Conservation (phyloP, 257 asterid species). For the Echites panduratus region DNA sequence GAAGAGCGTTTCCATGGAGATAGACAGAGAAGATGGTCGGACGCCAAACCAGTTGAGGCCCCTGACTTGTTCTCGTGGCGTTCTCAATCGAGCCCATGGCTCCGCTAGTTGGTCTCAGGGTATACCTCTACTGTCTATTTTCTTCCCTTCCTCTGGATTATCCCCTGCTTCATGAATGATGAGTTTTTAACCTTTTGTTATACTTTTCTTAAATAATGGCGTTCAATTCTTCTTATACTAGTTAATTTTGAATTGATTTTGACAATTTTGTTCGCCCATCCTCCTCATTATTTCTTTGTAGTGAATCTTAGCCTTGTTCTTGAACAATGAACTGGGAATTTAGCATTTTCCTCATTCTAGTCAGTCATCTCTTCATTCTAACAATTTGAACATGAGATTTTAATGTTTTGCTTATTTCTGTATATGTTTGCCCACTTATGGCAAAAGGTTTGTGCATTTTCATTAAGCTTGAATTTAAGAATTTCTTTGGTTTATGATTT, state of each 20-base stretch:
- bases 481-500: no score
- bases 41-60: constrained; percentile 73
- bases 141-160: no score
- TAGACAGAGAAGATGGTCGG: constrained; percentile 73
- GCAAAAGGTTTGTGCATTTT: not conserved
- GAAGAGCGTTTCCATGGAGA: constrained; percentile 29
- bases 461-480: no score
- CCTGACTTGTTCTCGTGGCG: constrained; percentile 56
- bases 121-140: not conserved
- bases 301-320: not conserved
- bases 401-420: not conserved
- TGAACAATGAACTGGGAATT: not conserved
- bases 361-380: not conserved
- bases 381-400: not conserved
- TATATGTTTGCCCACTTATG: not conserved
- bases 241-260: not conserved
- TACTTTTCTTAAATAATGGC: not conserved
- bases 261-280: not conserved
- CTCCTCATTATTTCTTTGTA: not conserved
- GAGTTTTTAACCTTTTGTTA: not conserved
- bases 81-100: constrained; percentile 91
- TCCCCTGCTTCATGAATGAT: not conserved
- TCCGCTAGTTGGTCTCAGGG: constrained; percentile 69
- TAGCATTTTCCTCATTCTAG: not conserved
- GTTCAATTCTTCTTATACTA: not conserved